phyloP scores from a whole-genome alignment of 225 moss, liverwort and hornwort genomes.

The Pseudoscleropodium purum region DNA sequence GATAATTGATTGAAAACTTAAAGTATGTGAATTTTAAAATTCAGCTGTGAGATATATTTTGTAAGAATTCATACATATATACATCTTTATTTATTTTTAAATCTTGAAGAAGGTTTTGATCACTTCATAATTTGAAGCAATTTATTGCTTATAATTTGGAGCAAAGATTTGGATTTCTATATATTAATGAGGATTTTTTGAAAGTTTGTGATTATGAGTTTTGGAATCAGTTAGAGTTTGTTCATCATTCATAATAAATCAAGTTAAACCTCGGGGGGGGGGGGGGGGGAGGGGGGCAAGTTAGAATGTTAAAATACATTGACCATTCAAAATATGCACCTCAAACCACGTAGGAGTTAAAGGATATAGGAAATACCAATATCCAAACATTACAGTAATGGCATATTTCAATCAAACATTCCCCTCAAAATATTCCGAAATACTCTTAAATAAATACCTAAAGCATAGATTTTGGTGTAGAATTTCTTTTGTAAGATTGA shows the following conservation, averaged over 20 bases:
- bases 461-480: not conserved
- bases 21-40: not conserved
- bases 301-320: not conserved
- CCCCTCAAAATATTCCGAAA: rapidly evolving
- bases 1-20: not conserved
- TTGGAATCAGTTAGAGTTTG: not conserved
- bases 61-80: not conserved
- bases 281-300: too few relatives aligned
- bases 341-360: rapidly evolving
- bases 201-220: not conserved
- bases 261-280: too few relatives aligned
- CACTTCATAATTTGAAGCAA: not conserved
- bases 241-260: not conserved
- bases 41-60: not conserved
- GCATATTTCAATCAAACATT: not conserved
- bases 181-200: too few relatives aligned
- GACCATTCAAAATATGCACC: not conserved
- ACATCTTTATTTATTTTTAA: not conserved
- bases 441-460: too few relatives aligned
- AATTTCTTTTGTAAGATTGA: not conserved
- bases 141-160: not conserved
- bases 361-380: rapidly evolving
- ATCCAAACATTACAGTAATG: rapidly evolving
- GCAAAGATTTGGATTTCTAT: not conserved
- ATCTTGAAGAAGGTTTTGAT: not conserved